phyloP scores from a whole-genome alignment of 1,139 yeast species.

The Diutina rugosa region DNA sequence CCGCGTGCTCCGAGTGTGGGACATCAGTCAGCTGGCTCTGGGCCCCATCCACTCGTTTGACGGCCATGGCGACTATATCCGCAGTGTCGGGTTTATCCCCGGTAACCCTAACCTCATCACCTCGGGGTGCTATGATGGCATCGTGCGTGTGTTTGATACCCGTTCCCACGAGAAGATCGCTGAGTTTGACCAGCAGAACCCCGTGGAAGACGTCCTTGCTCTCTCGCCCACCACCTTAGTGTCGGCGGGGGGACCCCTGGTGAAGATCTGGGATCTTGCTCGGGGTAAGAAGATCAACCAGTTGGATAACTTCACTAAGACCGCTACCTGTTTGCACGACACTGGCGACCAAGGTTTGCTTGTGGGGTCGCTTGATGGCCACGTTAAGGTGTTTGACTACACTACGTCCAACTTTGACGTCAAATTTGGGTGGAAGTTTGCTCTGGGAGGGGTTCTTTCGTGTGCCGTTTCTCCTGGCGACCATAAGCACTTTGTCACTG shows the following conservation, averaged over 20 bases:
- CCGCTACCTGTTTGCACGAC: constrained; percentile 74
- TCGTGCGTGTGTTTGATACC: constrained; percentile 76
- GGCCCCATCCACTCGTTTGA: constrained; percentile 56
- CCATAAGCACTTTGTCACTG: constrained; percentile 86
- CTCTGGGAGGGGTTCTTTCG: constrained; percentile 72
- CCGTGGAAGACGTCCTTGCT: constrained; percentile 81
- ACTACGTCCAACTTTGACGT: constrained; percentile 69
- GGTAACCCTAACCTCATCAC: constrained; percentile 59
- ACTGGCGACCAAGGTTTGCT: constrained; percentile 63
- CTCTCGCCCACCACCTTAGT: constrained; percentile 70
- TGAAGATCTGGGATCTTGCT: constrained; percentile 87
- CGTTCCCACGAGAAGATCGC: constrained; percentile 45
- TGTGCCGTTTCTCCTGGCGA: constrained; percentile 72
- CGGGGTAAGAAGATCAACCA: constrained; percentile 55
- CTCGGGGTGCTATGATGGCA: constrained; percentile 94
- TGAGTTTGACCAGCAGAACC: constrained; percentile 30
- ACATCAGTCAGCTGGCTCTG: constrained; percentile 59
- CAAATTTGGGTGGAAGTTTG: constrained; percentile 94
- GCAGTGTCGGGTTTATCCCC: constrained; percentile 73
- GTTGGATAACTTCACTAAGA: constrained; percentile 76
- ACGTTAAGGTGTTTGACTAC: constrained; percentile 86
- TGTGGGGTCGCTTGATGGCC: constrained; percentile 95
- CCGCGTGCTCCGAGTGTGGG: constrained; percentile 75
- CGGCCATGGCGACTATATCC: constrained; percentile 80
- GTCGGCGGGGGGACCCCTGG: constrained; percentile 77